Base-by-base conservation (phyloP, 1,139 yeast species). In the Diutina sp. region DNA sequence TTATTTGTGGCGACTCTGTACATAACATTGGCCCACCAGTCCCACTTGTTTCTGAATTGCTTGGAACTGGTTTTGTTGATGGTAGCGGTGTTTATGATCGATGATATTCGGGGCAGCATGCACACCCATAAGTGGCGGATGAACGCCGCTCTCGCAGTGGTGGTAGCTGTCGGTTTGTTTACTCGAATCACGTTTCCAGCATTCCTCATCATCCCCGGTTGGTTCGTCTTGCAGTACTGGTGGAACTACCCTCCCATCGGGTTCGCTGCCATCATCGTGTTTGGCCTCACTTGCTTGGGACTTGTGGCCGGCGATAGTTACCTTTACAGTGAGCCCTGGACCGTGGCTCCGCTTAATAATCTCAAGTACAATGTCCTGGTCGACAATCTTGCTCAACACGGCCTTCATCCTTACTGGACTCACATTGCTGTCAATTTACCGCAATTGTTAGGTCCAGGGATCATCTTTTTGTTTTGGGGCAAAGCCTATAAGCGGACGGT, bases 41-140 rank as follows among this genome's bases (percentile, higher is more conserved):
- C 89, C 0, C 98, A 91, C 66, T 84, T 95, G 1, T 89, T 95
- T 65, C 88, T 97, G 45, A 95, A 95, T 66, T 82, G 91, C 35
- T 67, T 89, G 4, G 99, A 95, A 64, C 89, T 98, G 0, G 72
- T 83, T 25, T 60, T 90, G 44, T 71, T 93, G 25, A 65, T 90
- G 47, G 62, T 82, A 59, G 74, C 81, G 9, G 68, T 90, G 11
- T 78, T 78, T 69, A 62, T 82, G 16, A 72, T 81, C 44, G 76
- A 79, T 61, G 77, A 77, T 56, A 63, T 80, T 55, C 58, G 57
- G 16, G 55, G 61, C 38, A 56, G 51, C 21, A 56, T 55, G 12
- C 51, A 57, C 25, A 44, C 38, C 21, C 61, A 58, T 25, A 59
- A 62, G 50, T 32, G 57, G 30, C 61, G 56, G 65, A 6, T 51